Percentiles rank a stretch among this genome's conserved stretches.
Evolutionary conservation across 2,329 filamentous ascomycete genomes (phyloP).

Genomic region (Coniochaeta hoffmannii): DNA sequence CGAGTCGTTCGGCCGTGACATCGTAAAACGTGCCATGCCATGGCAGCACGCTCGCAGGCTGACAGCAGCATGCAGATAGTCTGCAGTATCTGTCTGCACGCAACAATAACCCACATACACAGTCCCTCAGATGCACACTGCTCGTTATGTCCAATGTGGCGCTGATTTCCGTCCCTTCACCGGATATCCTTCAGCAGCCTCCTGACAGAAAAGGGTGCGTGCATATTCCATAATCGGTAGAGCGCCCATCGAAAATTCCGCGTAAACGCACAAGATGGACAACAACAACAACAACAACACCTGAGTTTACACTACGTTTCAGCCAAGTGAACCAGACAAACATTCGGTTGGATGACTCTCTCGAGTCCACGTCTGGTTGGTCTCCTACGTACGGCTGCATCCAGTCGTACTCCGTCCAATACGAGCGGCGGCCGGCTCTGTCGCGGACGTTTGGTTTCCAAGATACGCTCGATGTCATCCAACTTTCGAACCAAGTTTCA

Average conservation of each 20-base stretch:
- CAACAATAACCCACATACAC: neutral
- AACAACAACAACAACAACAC: no score
- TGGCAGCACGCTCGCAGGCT: neutral
- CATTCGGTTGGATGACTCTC: neutral
- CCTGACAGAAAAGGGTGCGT: no score
- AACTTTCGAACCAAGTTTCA: no score
- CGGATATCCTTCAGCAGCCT: no score
- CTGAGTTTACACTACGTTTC: no score
- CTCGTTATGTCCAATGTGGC: neutral
- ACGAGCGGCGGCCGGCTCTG: neutral
- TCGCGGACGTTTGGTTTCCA: neutral
- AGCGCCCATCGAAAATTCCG: no score
- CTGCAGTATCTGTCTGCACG: neutral
- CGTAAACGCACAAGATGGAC: no score
- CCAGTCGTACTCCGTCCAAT: neutral
- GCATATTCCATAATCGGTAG: no score
- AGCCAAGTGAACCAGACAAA: no score
- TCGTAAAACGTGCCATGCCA: neutral
- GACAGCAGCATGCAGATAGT: constrained; percentile 1
- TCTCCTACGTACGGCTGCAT: neutral
- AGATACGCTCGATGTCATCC: neutral
- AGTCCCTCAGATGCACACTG: neutral
- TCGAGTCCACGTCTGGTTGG: neutral
- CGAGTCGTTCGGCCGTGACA: neutral
- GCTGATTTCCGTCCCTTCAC: no score